Evolutionary conservation across 345 rosid species (phyloP).

Genomic region (Camelina laxa): DNA sequence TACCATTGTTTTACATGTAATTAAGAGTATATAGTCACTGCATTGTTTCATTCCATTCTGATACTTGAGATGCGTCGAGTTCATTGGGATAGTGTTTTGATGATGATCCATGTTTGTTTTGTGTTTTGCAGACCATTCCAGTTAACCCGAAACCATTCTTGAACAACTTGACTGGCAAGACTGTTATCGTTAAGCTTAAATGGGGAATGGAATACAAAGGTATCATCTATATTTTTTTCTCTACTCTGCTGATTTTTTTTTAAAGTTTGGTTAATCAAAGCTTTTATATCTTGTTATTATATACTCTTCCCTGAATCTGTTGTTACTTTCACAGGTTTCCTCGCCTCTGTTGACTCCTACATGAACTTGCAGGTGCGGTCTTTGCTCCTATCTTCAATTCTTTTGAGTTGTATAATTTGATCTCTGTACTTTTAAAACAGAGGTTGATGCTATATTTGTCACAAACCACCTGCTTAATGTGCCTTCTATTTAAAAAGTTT

Average conservation of each 20-base stretch:
- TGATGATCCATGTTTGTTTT: not conserved
- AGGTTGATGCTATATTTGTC: not conserved
- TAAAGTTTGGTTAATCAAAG: too few relatives aligned
- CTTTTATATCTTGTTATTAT: too few relatives aligned
- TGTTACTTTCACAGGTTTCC: conserved; percentile 61
- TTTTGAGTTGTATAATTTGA: not conserved
- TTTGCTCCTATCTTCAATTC: conserved; percentile 9
- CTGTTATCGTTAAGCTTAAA: conserved; percentile 83
- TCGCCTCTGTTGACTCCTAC: conserved; percentile 94
- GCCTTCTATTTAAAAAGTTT: not conserved
- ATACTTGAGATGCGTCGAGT: not conserved
- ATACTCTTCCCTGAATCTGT: conserved; percentile 2
- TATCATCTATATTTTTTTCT: not conserved
- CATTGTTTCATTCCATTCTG: not conserved
- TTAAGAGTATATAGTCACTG: too few relatives aligned
- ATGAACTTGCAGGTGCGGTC: conserved; percentile 86
- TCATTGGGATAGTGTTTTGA: not conserved
- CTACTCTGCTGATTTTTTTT: too few relatives aligned
- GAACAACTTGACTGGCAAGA: conserved; percentile 89
- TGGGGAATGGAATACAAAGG: conserved; percentile 99
- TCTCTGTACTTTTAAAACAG: not conserved
- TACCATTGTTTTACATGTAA: too few relatives aligned
- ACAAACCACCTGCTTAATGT: not conserved
- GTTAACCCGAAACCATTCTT: conserved; percentile 89
- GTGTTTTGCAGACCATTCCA: conserved; percentile 67